These are phyloP conservation scores for Corynespora cassiicola DNA, from an alignment of 2,329 filamentous ascomycete genomes.

Conservation along the genomic window DNA sequence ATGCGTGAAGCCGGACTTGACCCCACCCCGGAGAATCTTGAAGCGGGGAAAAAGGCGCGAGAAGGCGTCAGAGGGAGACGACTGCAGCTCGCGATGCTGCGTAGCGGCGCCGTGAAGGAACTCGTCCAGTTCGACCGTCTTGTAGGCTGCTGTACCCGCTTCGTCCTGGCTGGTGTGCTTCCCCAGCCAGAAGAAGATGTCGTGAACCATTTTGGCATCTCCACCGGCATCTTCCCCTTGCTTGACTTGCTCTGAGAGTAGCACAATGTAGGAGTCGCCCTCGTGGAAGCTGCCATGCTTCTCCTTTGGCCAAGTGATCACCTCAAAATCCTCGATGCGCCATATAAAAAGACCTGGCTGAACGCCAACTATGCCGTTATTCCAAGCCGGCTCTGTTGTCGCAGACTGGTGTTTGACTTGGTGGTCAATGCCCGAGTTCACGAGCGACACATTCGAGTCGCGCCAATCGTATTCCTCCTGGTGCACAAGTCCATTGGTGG, in stretches of 20 bases:
- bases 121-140: slow-evolving; percentile 74
- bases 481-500: slow-evolving; percentile 67
- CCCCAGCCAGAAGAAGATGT: slow-evolving; percentile 75
- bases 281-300: slow-evolving; percentile 68
- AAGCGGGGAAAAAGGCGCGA: slow-evolving; percentile 66
- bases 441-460: slow-evolving; percentile 72
- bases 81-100: slow-evolving; percentile 71
- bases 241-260: slow-evolving; percentile 64
- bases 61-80: slow-evolving; percentile 65
- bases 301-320: slow-evolving; percentile 65
- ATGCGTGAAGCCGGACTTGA: slow-evolving; percentile 68
- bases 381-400: slow-evolving; percentile 71
- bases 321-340: slow-evolving; percentile 72
- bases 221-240: slow-evolving; percentile 50
- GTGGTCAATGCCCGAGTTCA: slow-evolving; percentile 70
- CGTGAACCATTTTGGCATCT: slow-evolving; percentile 53
- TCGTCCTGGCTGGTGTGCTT: slow-evolving; percentile 71
- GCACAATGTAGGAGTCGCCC: slow-evolving; percentile 72
- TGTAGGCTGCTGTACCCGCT: slow-evolving; percentile 72
- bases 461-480: slow-evolving; percentile 70
- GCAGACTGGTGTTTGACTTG: slow-evolving; percentile 72
- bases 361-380: slow-evolving; percentile 62
- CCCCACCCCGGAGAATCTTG: slow-evolving; percentile 66
- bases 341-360: slow-evolving; percentile 65
- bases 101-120: slow-evolving; percentile 67